Evolutionary conservation across 306 rosid genomes (phyloP).

Genomic region (Betula pendula): DNA sequence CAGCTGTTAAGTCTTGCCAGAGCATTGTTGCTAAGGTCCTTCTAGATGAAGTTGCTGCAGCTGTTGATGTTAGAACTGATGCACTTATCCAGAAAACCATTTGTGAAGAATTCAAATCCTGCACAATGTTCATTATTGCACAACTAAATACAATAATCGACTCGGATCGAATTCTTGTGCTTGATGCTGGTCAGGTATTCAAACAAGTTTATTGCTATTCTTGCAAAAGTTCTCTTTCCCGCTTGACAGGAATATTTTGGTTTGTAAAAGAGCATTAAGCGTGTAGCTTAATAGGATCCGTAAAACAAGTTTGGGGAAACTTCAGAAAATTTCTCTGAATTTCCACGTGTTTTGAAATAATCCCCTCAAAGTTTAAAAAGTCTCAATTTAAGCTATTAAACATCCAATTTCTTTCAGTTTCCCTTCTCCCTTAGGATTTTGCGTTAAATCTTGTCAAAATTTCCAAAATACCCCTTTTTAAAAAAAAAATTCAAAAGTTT

Average conservation of each 20-base stretch:
- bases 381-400: too few relatives aligned
- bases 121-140: conserved; percentile 89
- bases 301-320: background rate
- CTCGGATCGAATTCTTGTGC: conserved; percentile 66
- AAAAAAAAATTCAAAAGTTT: too few relatives aligned
- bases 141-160: conserved; percentile 87
- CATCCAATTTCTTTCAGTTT: too few relatives aligned
- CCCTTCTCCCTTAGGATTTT: too few relatives aligned
- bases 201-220: conserved; percentile 1
- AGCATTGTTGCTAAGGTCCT: conserved; percentile 85
- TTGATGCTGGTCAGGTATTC: conserved; percentile 75
- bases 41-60: conserved; percentile 94
- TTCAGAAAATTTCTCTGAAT: too few relatives aligned
- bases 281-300: background rate
- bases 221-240: background rate
- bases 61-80: conserved; percentile 89
- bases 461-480: too few relatives aligned
- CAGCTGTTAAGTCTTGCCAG: conserved; percentile 85
- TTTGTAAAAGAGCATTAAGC: background rate
- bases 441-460: too few relatives aligned
- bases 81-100: conserved; percentile 88
- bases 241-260: background rate
- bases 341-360: too few relatives aligned
- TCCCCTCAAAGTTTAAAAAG: too few relatives aligned
- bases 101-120: conserved; percentile 73